A percentile compares a stretch with the other conserved stretches of the same genome.
These are phyloP conservation scores for Diaporthe humulicola DNA, from an alignment of 2,329 filamentous ascomycete genomes.

Conservation along the genomic window DNA sequence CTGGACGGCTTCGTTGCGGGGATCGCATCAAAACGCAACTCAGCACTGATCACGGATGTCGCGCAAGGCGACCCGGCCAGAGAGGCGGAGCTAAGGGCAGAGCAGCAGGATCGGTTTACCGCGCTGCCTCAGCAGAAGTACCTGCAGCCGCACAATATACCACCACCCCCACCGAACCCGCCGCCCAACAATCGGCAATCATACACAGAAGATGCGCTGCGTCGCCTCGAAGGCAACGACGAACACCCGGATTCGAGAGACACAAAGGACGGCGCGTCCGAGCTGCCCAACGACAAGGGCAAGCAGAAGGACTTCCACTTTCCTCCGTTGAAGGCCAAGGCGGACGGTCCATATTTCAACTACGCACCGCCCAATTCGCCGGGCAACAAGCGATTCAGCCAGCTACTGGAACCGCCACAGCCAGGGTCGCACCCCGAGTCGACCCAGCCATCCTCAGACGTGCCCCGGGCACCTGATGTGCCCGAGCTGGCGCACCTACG, in stretches of 20 bases:
- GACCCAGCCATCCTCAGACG: slow-evolving; percentile 27
- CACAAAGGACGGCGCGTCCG: slow-evolving; percentile 43
- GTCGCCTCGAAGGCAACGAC: slow-evolving; percentile 62
- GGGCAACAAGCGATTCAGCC: slow-evolving; percentile 51
- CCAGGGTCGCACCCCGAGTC: slow-evolving; percentile 35
- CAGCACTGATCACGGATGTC: slow-evolving; percentile 84
- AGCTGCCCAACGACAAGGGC: slow-evolving; percentile 51
- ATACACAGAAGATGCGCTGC: slow-evolving; percentile 60
- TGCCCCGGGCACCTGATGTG: slow-evolving; percentile 48
- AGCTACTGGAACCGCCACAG: slow-evolving; percentile 43
- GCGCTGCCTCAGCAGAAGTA: slow-evolving; percentile 80
- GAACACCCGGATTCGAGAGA: slow-evolving; percentile 59
- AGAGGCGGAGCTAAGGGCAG: slow-evolving; percentile 82
- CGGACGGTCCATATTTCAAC: slow-evolving; percentile 70
- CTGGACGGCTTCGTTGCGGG: slow-evolving; percentile 90
- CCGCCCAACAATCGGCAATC: slow-evolving; percentile 43
- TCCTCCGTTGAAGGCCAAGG: slow-evolving; percentile 62
- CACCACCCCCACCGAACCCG: slow-evolving; percentile 49
- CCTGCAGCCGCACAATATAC: slow-evolving; percentile 66
- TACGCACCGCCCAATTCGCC: slow-evolving; percentile 64
- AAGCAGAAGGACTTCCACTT: slow-evolving; percentile 67
- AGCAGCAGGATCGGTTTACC: slow-evolving; percentile 88
- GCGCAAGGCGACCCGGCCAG: slow-evolving; percentile 83
- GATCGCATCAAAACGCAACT: slow-evolving; percentile 89
- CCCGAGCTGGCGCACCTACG: slow-evolving; percentile 71